Evolutionary conservation across 2,329 filamentous ascomycete species (phyloP), one percentile per base, ranked within the genome.

Genomic region (Cladophialophora exuberans): DNA sequence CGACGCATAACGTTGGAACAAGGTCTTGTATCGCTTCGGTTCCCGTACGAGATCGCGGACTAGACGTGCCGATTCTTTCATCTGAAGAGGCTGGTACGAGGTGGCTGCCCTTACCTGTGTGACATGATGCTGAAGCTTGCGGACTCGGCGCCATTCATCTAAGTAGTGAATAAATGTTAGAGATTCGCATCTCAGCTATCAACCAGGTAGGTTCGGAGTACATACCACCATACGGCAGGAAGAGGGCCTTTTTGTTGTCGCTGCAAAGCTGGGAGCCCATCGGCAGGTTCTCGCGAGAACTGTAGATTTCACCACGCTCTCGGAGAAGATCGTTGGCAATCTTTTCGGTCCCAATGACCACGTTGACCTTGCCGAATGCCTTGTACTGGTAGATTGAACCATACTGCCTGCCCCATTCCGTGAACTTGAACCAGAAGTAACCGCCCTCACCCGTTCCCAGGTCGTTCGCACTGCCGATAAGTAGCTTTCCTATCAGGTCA

Each of bases 341-440:
- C 25, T 70, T 67, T 38, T 73, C 70, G 6, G 67, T 68, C 18
- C 69, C 67, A 22, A 76, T 64, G 23, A 75, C 59, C 44, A 73
- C 62, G 45, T 72, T 66, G 17, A 65, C 64, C 7, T 65, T 63
- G 17, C 72, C 76, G 3, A 72, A 72, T 42, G 79, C 70, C 25
- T 72, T 69, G 18, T 79, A 64, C 6, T 71, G 70, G 58, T 73
- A 78, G 23, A 81, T 70, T 6, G 72, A 67, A 2, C 76, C 68
- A 49, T 70, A 67, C 48, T 65, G 52, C 13, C 70, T 59, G 22
- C 66, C 61, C 67, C 70, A 73, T 28, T 69, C 64, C 9, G 69
- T 62, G 62, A 76, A 75, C 48, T 74, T 69, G n/a, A 75, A 59
- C 74, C 74, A 77, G 25, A 31, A 31, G 28, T 31, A 31, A 31